Evolutionary conservation across 108 stramenopile genomes (phyloP).

Genomic region (Fragilaria crotonensis): DNA sequence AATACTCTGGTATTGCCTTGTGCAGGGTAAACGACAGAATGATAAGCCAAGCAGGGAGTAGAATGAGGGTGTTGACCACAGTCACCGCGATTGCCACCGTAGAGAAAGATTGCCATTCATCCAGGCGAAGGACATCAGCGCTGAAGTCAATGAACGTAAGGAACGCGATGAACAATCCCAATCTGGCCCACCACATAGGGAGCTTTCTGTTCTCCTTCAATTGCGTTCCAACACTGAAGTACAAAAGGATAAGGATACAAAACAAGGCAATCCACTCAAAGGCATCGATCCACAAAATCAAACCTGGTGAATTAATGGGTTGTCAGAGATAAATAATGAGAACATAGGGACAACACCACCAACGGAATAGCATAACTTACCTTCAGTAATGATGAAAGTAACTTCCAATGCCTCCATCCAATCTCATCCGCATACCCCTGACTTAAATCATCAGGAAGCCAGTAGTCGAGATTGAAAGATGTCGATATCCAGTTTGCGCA

Average conservation of each 20-base stretch:
- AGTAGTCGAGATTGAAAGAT: conserved; percentile 60
- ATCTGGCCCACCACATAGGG: conserved; percentile 32
- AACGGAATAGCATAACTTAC: too few relatives aligned
- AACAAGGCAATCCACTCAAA: conserved; percentile 34
- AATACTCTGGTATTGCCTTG: conserved; percentile 11
- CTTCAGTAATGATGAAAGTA: conserved; percentile 28
- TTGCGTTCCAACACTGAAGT: conserved; percentile 27
- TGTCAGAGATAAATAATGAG: too few relatives aligned
- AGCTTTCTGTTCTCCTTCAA: conserved; percentile 23
- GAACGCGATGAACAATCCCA: conserved; percentile 43
- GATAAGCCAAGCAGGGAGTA: conserved; percentile 56
- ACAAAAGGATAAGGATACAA: conserved; percentile 23
- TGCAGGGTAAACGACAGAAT: conserved; percentile 39
- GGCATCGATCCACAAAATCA: conserved; percentile 40
- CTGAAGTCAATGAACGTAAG: conserved; percentile 55
- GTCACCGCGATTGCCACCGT: conserved; percentile 37
- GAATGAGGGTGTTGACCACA: conserved; percentile 34
- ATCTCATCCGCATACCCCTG: too few relatives aligned
- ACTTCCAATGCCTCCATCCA: conserved; percentile 75
- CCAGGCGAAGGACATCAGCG: conserved; percentile 48
- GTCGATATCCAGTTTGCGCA: conserved; percentile 37
- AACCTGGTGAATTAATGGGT: too few relatives aligned
- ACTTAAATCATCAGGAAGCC: conserved; percentile 26
- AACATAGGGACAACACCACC: too few relatives aligned
- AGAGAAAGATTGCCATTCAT: conserved; percentile 36